Evolutionary conservation across 106 monocot species (phyloP), one percentile per base, ranked within the genome.

Genomic region (Triglochin maritima): DNA sequence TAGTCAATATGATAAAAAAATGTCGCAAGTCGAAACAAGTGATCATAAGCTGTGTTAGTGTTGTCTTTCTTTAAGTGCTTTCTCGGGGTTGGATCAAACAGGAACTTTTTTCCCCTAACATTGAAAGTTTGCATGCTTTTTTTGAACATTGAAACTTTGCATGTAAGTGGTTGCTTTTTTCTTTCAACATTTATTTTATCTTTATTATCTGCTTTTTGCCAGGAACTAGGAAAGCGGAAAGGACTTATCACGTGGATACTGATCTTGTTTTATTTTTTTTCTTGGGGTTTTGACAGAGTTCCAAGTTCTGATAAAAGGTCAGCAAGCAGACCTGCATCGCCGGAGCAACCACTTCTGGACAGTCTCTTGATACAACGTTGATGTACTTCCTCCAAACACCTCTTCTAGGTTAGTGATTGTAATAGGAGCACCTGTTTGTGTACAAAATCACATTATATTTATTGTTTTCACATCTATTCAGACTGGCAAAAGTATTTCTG

Each of bases 271-370:
- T 29, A 29, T 29, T 29, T 29, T 46, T 45, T 51, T 66, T 69
- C 14, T 66, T 71, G n/a, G 57, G 60, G 44, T 63, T 48, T 68
- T 63, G 46, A 56, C 86, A 90, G 90, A 64, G 65, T 64, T 82
- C 78, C 63, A 60, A 62, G 42, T 43, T 45, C 47, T 9, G 60
- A 77, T 58, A 70, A 45, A 75, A 81, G 76, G 65, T 66, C 47
- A 56, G 17, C 57, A n/a, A 52, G 72, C 44, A 63, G 65, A 46
- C 58, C 65, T 68, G 64, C 68, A 78, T 67, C 77, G 59, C 60
- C 69, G 17, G 87, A 78, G 60, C 79, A 78, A 12, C 87, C 91
- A 72, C 87, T 92, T 71, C 84, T 92, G 57, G 76, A 83, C 69
- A 75, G 73, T 68, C 85, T 87, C 71, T 70, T 87, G 60, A 74